Evolutionary conservation across 257 asterid species (phyloP).

Genomic region (Parsonsia alboflavescens): DNA sequence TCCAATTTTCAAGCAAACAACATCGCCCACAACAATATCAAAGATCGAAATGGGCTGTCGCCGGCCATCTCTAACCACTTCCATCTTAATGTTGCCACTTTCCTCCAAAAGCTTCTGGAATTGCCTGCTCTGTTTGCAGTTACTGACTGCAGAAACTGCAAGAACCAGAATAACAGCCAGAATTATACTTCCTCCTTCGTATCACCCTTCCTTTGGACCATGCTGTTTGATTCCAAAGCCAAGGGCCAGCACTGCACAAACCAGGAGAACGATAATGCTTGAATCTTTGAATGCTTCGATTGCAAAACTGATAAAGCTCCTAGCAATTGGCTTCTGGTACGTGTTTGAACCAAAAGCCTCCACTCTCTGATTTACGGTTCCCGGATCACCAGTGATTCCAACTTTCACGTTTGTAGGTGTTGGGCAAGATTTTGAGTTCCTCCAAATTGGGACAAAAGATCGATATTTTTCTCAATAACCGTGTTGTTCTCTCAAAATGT

Average conservation of each 20-base stretch:
- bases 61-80: slow-evolving; percentile 21
- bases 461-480: slow-evolving; percentile 10
- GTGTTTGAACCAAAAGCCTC: slow-evolving; percentile 21
- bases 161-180: slow-evolving; percentile 17
- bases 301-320: slow-evolving; percentile 11
- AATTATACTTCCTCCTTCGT: slow-evolving; percentile 21
- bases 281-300: slow-evolving; percentile 15
- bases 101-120: slow-evolving; percentile 12
- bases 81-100: slow-evolving; percentile 9
- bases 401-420: slow-evolving; percentile 7
- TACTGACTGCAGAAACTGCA: slow-evolving; percentile 16
- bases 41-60: slow-evolving; percentile 6
- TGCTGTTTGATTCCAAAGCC: slow-evolving; percentile 17
- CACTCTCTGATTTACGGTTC: background rate
- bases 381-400: background rate
- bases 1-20: slow-evolving; percentile 19
- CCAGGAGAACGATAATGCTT: slow-evolving; percentile 10
- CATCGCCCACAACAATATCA: slow-evolving; percentile 22
- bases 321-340: slow-evolving; percentile 8
- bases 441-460: background rate
- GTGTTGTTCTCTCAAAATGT: too few relatives aligned
- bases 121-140: slow-evolving; percentile 21
- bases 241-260: slow-evolving; percentile 14
- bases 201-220: slow-evolving; percentile 18
- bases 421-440: slow-evolving; percentile 4